Evolutionary conservation across 1,284 basidiomycete genomes (phyloP), one percentile per base, ranked within the genome.

Genomic region (Naganishia cerealis): DNA sequence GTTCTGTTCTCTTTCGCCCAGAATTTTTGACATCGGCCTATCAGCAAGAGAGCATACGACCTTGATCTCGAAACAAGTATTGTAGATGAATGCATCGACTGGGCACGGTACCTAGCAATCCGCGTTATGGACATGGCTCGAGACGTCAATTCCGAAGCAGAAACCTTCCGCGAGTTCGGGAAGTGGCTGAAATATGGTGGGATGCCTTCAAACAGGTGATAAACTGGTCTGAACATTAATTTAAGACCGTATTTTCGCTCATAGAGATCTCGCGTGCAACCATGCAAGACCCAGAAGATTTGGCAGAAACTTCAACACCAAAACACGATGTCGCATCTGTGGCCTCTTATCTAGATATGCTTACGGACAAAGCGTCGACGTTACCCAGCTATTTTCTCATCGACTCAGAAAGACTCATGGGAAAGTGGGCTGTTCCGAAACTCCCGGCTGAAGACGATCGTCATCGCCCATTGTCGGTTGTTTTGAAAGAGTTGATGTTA

Each of bases 161-260:
- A 50, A 21, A 29, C 54, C 8, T 68, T 68, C 42, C 42, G 53
- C 12, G 79, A 79, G 50, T 80, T 76, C 69, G 75, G 75, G 68
- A 75, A 75, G 57, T 80, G 78, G 78, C 59, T 79, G 4, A 77
- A 75, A 56, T 79, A 76, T 57, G 79, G 79, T 78, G 33, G 9
- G 77, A 50, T 24, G 18, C 16, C n/a, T 50, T 24, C 46, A 5
- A 10, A 50, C 9, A 21, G 29, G 74, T 24, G 50, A 24, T 52
- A 18, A 2, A 8, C 46, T 13, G 10, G 8, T 10, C n/a, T 13
- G 21, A 50, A 24, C n/a, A 15, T 24, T 42, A 1, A 21, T 42
- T 12, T 12, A 12, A 29, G 21, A n/a, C 13, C 13, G 15, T 18
- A 40, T 0, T 10, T 38, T 61, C 18, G 42, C 7, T 26, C 5